Conservation (phyloP, 2,329 filamentous ascomycete genomes). For the Pseudomassariella vexata region DNA sequence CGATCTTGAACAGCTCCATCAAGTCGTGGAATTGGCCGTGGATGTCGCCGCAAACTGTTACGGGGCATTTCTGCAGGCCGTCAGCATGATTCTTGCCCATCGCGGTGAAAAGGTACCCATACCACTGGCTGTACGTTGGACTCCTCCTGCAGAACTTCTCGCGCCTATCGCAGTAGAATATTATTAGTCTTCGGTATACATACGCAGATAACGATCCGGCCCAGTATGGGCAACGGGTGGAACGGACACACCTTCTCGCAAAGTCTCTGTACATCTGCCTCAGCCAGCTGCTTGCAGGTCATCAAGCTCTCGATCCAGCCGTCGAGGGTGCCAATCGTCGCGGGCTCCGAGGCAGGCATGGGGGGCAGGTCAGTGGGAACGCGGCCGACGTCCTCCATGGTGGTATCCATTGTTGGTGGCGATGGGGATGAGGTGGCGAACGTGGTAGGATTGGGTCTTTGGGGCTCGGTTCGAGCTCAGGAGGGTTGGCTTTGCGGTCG, state of each 20-base stretch:
- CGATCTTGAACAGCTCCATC: constrained; percentile 99
- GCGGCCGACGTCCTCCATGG: constrained; percentile 97
- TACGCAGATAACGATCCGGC: too few relatives aligned
- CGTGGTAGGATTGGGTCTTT: too few relatives aligned
- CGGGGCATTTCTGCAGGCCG: constrained; percentile 77
- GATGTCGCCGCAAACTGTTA: constrained; percentile 98
- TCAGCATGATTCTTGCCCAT: constrained; percentile 16
- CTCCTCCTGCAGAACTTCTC: constrained; percentile 94
- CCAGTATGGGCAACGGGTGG: background rate
- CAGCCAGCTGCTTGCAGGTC: constrained; percentile 95
- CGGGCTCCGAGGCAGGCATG: constrained; percentile 64
- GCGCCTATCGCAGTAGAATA: constrained; percentile 52
- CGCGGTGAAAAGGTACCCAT: constrained; percentile 33
- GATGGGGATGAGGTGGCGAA: constrained; percentile 6
- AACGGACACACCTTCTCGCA: constrained; percentile 84
- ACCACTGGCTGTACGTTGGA: constrained; percentile 99
- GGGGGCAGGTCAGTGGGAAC: constrained; percentile 69
- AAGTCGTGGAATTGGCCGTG: constrained; percentile 98
- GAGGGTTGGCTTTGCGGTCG: too few relatives aligned
- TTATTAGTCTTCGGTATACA: too few relatives aligned
- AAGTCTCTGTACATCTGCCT: constrained; percentile 89
- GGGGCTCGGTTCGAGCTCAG: too few relatives aligned
- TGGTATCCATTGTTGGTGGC: constrained; percentile 72
- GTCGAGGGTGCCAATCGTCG: constrained; percentile 87
- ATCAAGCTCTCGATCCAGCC: constrained; percentile 99